Conservation (phyloP, 2,329 filamentous ascomycete genomes). For the Xylaria sp. region DNA sequence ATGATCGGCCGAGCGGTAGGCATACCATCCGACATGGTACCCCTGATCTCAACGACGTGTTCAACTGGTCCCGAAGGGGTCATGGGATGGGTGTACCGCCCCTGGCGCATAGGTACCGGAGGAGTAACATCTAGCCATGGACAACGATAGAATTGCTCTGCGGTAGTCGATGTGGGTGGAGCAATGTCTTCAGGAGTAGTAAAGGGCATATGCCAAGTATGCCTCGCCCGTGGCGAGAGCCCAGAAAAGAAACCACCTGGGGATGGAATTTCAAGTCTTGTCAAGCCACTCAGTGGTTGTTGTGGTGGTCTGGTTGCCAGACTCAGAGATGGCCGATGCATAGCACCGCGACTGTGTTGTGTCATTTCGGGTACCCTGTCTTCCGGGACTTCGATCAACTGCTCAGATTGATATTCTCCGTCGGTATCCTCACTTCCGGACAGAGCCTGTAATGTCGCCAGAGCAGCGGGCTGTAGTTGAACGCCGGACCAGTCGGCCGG, state of each 20-base stretch:
- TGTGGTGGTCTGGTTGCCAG: conserved; percentile 65
- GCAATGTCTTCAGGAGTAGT: conserved; percentile 64
- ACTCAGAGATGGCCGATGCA: conserved; percentile 50
- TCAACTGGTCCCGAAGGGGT: conserved; percentile 66
- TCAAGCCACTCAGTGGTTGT: conserved; percentile 76
- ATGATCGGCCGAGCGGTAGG: conserved; percentile 70
- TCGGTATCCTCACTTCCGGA: conserved; percentile 66
- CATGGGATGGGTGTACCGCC: conserved; percentile 52
- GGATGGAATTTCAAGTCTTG: conserved; percentile 87
- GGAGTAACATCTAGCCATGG: conserved; percentile 72
- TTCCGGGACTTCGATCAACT: conserved; percentile 63
- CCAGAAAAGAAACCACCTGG: conserved; percentile 93
- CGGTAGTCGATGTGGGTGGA: conserved; percentile 87
- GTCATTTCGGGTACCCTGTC: conserved; percentile 62
- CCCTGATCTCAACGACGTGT: conserved; percentile 63
- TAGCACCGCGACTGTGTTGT: conserved; percentile 62
- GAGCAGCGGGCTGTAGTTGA: conserved; percentile 79
- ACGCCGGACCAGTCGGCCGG: conserved; percentile 77
- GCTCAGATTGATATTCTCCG: conserved; percentile 71
- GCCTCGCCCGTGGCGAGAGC: conserved; percentile 77
- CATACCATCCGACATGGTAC: conserved; percentile 64
- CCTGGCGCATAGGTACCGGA: conserved; percentile 48
- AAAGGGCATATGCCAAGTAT: conserved; percentile 80
- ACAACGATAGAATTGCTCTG: conserved; percentile 88
- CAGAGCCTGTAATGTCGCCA: conserved; percentile 83